Evolutionary conservation across 2,329 filamentous ascomycete species (phyloP), one percentile per base, ranked within the genome.

Genomic region (Nemania serpens): DNA sequence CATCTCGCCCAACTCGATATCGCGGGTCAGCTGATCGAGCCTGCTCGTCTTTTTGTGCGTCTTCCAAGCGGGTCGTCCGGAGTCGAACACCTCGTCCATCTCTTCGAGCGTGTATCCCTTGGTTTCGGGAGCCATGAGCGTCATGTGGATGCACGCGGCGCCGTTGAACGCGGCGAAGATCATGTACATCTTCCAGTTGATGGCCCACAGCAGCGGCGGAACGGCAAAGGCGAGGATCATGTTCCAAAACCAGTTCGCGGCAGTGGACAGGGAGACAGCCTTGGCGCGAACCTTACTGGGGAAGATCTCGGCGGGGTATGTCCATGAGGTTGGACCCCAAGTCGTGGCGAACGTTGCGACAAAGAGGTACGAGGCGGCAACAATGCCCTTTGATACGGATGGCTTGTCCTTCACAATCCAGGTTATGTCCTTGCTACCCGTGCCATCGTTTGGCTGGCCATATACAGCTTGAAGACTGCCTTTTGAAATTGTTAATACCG

Each of bases 81-180:
- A 80, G 66, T 85, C 80, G 72, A 93, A 93, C 65, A 93, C 87
- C 13, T 85, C 84, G 66, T 91, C 89, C 74, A 92, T 88, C 71
- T 93, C 89, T 71, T 93, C 90, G 1, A 93, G 83, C 0, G 88
- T 89, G 75, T 87, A 90, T 12, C 89, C 89, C 41, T 86, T 84
- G 0, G 89, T 92, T 75, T 91, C 81, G 0, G 88, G 88, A 1
- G 78, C 78, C 20, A 78, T 71, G 65, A 93, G 79, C 72, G 85
- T 84, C 70, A 90, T 86, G 72, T 92, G 89, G 53, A 92, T 72
- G 42, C 87, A 86, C 69, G 90, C 89, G 5, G 81, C 80, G 1
- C 81, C 81, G 71, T 89, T 90, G 79, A 92, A 91, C 15, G 86
- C 82, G 12, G 83, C 91, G 70, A 94, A 94, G 65, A 94, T 81